A percentile compares a stretch with the other conserved stretches of the same genome.
Evolutionary conservation across 306 rosid genomes (phyloP).

Genomic region (Ceratonia siliqua): DNA sequence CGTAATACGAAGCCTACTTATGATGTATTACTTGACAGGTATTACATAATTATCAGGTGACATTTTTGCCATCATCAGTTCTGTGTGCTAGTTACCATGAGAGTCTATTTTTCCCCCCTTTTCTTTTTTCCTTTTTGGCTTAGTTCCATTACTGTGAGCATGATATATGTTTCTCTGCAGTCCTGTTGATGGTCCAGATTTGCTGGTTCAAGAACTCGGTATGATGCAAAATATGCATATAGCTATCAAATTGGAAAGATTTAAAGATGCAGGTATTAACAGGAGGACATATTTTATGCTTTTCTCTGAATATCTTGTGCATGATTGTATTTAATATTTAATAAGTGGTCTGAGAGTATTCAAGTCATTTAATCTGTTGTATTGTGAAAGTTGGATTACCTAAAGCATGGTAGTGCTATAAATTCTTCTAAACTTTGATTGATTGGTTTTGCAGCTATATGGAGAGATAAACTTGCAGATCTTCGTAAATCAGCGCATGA

Average conservation of each 20-base stretch:
- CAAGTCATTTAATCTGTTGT: background rate
- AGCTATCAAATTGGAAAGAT: slow-evolving; percentile 83
- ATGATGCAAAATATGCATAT: slow-evolving; percentile 71
- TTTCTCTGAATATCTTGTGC: background rate
- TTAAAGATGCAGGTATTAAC: slow-evolving; percentile 76
- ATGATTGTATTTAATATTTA: slow-evolving; percentile 13
- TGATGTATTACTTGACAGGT: slow-evolving; percentile 95
- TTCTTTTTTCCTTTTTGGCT: slow-evolving; percentile 4
- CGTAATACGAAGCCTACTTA: slow-evolving; percentile 56
- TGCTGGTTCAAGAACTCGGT: slow-evolving; percentile 67
- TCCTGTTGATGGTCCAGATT: slow-evolving; percentile 80
- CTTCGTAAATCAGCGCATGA: slow-evolving; percentile 67
- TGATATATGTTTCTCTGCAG: slow-evolving; percentile 45
- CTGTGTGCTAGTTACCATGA: background rate
- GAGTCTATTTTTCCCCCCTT: background rate
- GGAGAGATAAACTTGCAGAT: slow-evolving; percentile 76
- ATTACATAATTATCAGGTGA: slow-evolving; percentile 30
- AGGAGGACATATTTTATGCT: background rate
- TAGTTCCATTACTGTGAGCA: slow-evolving; percentile 1
- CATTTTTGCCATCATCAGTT: slow-evolving; percentile 14
- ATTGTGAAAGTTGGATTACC: slow-evolving; percentile 18
- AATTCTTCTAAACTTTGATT: slow-evolving; percentile 28
- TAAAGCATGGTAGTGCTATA: slow-evolving; percentile 16
- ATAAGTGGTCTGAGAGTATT: slow-evolving; percentile 1
- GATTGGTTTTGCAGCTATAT: slow-evolving; percentile 66